These are phyloP conservation scores for Alternaria ethzedia DNA, from an alignment of 2,329 filamentous ascomycete genomes.

Conservation along the genomic window DNA sequence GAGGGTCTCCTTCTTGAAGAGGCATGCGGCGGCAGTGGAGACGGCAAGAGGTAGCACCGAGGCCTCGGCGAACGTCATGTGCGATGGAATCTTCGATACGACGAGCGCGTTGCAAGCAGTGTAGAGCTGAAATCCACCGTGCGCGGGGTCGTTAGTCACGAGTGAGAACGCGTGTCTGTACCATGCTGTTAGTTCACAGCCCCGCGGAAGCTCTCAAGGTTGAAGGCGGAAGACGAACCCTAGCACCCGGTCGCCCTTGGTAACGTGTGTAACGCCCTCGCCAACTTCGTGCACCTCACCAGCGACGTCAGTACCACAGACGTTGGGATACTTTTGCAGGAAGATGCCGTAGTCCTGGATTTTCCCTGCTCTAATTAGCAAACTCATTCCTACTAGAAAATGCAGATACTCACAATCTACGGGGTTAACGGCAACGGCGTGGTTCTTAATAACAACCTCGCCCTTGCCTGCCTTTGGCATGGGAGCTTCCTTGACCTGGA, in stretches of 20 bases:
- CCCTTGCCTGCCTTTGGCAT: constrained; percentile 35
- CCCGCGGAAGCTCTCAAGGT: neutral
- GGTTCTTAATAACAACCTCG: constrained; percentile 44
- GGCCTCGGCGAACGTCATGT: constrained; percentile 48
- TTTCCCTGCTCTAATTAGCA: constrained; percentile 32
- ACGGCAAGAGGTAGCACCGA: constrained; percentile 54
- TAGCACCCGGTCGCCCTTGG: constrained; percentile 55
- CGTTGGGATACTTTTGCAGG: constrained; percentile 41
- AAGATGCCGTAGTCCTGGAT: constrained; percentile 45
- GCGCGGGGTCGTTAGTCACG: constrained; percentile 22
- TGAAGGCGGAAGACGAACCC: constrained; percentile 30
- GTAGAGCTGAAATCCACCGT: constrained; percentile 48
- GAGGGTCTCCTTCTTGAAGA: constrained; percentile 51
- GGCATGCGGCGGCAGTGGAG: constrained; percentile 52
- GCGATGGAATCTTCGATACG: constrained; percentile 48
- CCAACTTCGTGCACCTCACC: constrained; percentile 57
- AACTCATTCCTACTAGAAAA: neutral
- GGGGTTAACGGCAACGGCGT: constrained; percentile 43
- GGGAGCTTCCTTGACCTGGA: constrained; percentile 39
- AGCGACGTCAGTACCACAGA: constrained; percentile 53
- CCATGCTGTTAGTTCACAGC: constrained; percentile 1
- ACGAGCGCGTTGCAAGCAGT: constrained; percentile 35
- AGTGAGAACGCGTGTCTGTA: constrained; percentile 37
- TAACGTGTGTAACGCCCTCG: constrained; percentile 52
- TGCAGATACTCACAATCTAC: constrained; percentile 32